Evolutionary conservation across 192 early-diverging fungal species (phyloP).

Genomic region (Oehlia diaphana): DNA sequence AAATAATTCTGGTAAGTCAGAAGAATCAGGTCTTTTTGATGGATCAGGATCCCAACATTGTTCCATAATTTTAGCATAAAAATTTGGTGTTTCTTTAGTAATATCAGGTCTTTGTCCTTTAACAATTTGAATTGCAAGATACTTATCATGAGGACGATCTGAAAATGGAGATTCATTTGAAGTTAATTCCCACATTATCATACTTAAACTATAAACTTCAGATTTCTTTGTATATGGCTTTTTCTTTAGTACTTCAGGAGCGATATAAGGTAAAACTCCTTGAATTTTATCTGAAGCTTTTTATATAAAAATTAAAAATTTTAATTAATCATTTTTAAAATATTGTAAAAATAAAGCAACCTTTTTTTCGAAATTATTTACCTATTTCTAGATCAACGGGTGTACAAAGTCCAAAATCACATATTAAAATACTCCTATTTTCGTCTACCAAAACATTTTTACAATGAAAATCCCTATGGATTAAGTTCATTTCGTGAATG

Average conservation of each 20-base stretch:
- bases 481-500: neutral
- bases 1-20: conserved; percentile 38
- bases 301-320: neutral
- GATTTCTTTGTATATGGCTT: conserved; percentile 35
- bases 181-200: conserved; percentile 48
- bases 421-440: conserved; percentile 11
- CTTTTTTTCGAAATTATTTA: neutral
- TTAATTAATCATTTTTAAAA: neutral
- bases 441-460: conserved; percentile 11
- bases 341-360: neutral
- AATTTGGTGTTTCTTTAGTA: neutral
- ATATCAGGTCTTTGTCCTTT: neutral
- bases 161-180: conserved; percentile 35
- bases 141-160: neutral
- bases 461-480: neutral
- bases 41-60: conserved; percentile 19
- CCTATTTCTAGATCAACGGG: conserved; percentile 36
- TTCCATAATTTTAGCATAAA: neutral
- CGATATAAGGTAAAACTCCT: conserved; percentile 46
- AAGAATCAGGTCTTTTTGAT: neutral
- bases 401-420: conserved; percentile 38
- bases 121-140: neutral
- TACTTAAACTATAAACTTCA: conserved; percentile 41
- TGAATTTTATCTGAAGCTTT: neutral
- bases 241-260: conserved; percentile 37